Base-by-base conservation (phyloP, 225 moss, liverwort and hornwort genomes). In the Marchantia polymorpha region DNA sequence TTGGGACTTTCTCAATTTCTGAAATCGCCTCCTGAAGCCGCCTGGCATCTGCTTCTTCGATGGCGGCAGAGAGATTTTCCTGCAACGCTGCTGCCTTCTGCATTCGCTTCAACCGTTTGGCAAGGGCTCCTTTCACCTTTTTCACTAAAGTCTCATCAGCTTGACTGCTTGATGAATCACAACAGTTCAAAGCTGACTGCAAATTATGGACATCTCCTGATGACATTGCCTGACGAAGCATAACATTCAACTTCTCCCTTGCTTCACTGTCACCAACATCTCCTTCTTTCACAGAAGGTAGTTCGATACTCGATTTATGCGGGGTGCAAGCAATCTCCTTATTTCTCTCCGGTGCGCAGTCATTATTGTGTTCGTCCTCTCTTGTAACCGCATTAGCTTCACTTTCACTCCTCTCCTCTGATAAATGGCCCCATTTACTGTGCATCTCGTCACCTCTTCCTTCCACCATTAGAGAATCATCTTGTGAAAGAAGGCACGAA, bases 71-170 rank as follows among this genome's bases (percentile, higher is more conserved):
- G 64, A 77, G 77, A 47, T 77, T 46, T 64, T 77, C 61, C 25
- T 77, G 29, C 12, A 77, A 46, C n/a, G 20, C 47, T 60, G 61
- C 39, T 23, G 63, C 77, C 77, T 77, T 77, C 63, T 64, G 63
- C 61, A 77, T 77, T 49, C 77, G 60, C 39, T 77, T 77, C 77
- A 77, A 49, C 22, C 77, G 61, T 65, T 77, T 77, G 13, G 77
- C 63, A 31, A 77, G 77, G 7, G 61, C 77, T 10, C 61, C 77
- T 77, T 77, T 77, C 19, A 77, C 77, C 64, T 61, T 77, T 39
- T 77, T 77, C 77, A 77, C 31, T 30, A 77, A 51, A 64, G 63
- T 61, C 51, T 46, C 77, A 77, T 77, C 77, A 61, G 64, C 77
- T 65, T 27, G n/a, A 46, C 63, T 14, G 47, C 61, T 63, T 56